Conservation (phyloP, 495 filamentous ascomycete species). For the Sordaria brevicollis region DNA sequence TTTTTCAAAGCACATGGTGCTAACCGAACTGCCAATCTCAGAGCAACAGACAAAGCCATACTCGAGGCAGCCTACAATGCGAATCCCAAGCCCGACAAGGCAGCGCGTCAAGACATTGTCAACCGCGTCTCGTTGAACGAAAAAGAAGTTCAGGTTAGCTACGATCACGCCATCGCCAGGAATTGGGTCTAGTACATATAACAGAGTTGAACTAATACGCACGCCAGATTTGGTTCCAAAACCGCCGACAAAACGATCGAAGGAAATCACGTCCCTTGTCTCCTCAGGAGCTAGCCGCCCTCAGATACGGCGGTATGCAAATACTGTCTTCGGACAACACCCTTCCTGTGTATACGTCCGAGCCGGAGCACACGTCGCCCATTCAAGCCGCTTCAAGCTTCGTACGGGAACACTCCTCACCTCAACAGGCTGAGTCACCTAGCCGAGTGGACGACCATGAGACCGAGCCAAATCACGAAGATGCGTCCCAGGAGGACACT, state of each 20-base stretch:
- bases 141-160: constrained; percentile 90
- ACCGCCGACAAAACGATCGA: constrained; percentile 86
- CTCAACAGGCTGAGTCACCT: background rate
- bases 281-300: constrained; percentile 64
- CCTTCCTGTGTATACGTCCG: background rate
- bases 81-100: constrained; percentile 90
- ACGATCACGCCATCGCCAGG: background rate
- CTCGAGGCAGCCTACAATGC: constrained; percentile 79
- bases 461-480: background rate
- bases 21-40: constrained; percentile 23
- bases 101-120: constrained; percentile 72
- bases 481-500: background rate
- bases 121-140: constrained; percentile 81
- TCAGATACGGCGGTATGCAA: constrained; percentile 45
- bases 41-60: constrained; percentile 79
- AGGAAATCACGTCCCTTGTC: constrained; percentile 82
- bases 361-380: constrained; percentile 10
- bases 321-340: constrained; percentile 38
- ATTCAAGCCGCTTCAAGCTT: constrained; percentile 8
- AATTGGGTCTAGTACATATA: background rate
- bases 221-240: constrained; percentile 96
- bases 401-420: constrained; percentile 6
- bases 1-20: background rate
- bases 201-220: background rate
- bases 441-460: background rate